Evolutionary conservation across 2,329 filamentous ascomycete genomes (phyloP), one percentile per base, ranked within the genome.

Genomic region (Fusarium nematophilum): DNA sequence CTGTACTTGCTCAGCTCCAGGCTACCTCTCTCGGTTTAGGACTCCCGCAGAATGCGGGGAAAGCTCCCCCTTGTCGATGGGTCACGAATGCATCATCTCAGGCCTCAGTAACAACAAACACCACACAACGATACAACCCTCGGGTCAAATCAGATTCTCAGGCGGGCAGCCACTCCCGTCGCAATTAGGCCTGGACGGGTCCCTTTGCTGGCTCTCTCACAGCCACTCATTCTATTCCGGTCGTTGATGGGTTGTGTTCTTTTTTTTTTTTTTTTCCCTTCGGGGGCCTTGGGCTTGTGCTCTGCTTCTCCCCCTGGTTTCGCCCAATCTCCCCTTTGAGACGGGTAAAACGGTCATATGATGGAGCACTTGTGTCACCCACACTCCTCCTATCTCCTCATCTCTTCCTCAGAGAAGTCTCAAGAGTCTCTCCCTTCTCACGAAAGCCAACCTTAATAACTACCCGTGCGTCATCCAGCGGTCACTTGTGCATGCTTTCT

Each of bases 41-140:
- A 26, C 36, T 44, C 27, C 49, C 48, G 29, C 21, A 56, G n/a
- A n/a, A 63, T 63, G 60, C 60, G 60, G 60, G 60, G 60, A 64
- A 63, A 38, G 34, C 21, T 38, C 36, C 47, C 38, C 31, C 15
- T 34, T 14, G 36, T 39, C 64, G 60, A n/a, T n/a, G n/a, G n/a
- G 59, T 63, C 59, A 63, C 60, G 38, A 57, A 63, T 64, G 60
- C 60, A 63, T 63, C 51, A 39, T 64, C 39, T 29, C 43, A 36
- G 18, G 36, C 31, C 50, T 30, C 30, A n/a, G 11, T 43, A 31
- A 59, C 33, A 48, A 33, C 34, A 53, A 59, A 45, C 59, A 50
- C 48, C 59, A 62, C 57, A 36, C 42, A 21, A 42, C 47, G 17
- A 43, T 53, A 42, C 34, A 52, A 46, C 54, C 40, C 43, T n/a